Evolutionary conservation across 306 rosid genomes (phyloP).

Genomic region (Arachis hypogaea): DNA sequence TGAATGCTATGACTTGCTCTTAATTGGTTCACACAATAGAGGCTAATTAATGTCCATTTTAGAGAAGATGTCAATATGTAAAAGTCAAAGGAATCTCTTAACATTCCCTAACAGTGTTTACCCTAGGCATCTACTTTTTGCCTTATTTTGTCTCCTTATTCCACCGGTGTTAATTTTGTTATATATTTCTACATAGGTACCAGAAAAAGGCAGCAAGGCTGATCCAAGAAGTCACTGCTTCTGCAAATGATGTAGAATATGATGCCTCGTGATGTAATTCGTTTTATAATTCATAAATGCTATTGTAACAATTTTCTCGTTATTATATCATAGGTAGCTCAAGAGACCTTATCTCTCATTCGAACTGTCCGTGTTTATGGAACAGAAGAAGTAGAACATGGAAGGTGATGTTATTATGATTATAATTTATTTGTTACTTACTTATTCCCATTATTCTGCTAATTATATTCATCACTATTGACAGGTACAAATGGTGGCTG

Average conservation of each 20-base stretch:
- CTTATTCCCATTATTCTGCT: slow-evolving; percentile 19
- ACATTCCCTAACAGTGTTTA: slow-evolving; percentile 10
- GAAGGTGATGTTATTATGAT: slow-evolving; percentile 61
- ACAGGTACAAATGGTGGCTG: slow-evolving; percentile 84
- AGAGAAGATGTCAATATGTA: slow-evolving; percentile 31
- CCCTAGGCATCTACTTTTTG: slow-evolving; percentile 15
- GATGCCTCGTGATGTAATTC: slow-evolving; percentile 32
- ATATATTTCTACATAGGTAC: slow-evolving; percentile 57
- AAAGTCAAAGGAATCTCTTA: slow-evolving; percentile 14
- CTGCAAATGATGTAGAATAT: slow-evolving; percentile 81
- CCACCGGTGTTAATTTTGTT: slow-evolving; percentile 31
- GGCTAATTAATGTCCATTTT: slow-evolving; percentile 22
- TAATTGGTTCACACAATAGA: slow-evolving; percentile 20
- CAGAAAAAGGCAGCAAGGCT: slow-evolving; percentile 90
- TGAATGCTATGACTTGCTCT: slow-evolving; percentile 23
- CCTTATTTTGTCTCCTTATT: slow-evolving; percentile 2
- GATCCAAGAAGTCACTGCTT: slow-evolving; percentile 88
- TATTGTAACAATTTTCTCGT: slow-evolving; percentile 18
- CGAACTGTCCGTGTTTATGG: slow-evolving; percentile 96
- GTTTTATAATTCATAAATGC: slow-evolving; percentile 16
- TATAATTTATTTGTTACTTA: slow-evolving; percentile 19
- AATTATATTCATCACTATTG: slow-evolving; percentile 33
- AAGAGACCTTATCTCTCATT: slow-evolving; percentile 89
- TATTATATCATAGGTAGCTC: slow-evolving; percentile 70
- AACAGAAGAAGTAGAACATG: slow-evolving; percentile 79